Evolutionary conservation across 352 stramenopile genomes (phyloP), one percentile per base, ranked within the genome.

Genomic region (Phytophthora ramorum): DNA sequence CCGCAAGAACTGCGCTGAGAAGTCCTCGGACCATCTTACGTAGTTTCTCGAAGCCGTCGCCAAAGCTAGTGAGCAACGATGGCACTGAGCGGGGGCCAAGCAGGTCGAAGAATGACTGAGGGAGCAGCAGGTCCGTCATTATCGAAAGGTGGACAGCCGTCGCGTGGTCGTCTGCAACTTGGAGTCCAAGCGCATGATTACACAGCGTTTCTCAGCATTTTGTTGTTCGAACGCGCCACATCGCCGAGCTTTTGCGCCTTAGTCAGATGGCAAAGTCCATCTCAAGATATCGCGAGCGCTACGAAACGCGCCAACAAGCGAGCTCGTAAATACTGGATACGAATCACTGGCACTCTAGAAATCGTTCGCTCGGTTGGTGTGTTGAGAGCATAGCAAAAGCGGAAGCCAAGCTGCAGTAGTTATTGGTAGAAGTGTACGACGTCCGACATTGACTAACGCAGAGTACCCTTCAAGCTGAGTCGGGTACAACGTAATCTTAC

Each of bases 151-250:
- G 38, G 16, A 44, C 47, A 41, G 47, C 32, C 30, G 19, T 35
- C 2, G 32, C 26, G 4, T 32, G 26, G 26, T 32, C 26, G 26
- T 32, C 26, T 8, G 26, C 26, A 32, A 1, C 26, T 32, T 32
- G 26, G 22, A 24, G 26, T 3, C 22, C 58, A 24, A 24, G 22
- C 22, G 22, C 22, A 16, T 40, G 41, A 52, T 59, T 59, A 55
- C 54, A 16, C 30, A 44, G 37, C 60, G 22, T 69, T 56, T 63
- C 60, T 68, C 60, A 51, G 17, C 40, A 13, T 68, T 52, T 58
- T 47, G 22, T 24, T 24, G 22, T 24, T 24, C 22, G 51, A 69
- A 69, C 52, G 52, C 47, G 50, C 19, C 35, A 26, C 40, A 48
- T 24, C 22, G 22, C 22, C 22, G 22, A 24, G 30, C 48, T 66